phyloP scores from a whole-genome alignment of 139 green algal genomes.

The Picocystis salinarum region DNA sequence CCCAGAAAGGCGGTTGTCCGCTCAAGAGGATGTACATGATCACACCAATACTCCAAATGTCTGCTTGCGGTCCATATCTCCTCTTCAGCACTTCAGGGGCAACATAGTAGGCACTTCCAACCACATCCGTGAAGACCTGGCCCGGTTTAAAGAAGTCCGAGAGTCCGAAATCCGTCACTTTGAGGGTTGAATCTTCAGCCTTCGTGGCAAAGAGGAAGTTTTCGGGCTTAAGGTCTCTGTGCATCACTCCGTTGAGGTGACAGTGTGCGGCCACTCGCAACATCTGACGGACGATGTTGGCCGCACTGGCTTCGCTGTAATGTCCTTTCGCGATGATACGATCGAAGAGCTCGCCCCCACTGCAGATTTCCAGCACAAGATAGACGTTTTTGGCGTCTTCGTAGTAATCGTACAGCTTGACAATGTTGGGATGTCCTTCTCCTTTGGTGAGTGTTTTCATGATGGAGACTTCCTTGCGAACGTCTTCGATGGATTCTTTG shows the following conservation, averaged over 20 bases:
- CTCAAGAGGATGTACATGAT: slow-evolving; percentile 76
- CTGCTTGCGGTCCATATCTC: slow-evolving; percentile 39
- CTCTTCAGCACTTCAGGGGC: slow-evolving; percentile 58
- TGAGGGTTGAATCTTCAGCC: slow-evolving; percentile 15
- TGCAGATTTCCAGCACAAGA: slow-evolving; percentile 59
- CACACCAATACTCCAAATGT: slow-evolving; percentile 64
- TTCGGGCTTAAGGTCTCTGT: slow-evolving; percentile 8
- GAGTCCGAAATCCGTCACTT: slow-evolving; percentile 59
- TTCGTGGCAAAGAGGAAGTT: slow-evolving; percentile 8
- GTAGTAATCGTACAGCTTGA: slow-evolving; percentile 35
- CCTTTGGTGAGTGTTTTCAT: too few relatives aligned
- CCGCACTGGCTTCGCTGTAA: slow-evolving; percentile 5
- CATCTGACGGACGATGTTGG: slow-evolving; percentile 7
- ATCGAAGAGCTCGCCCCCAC: slow-evolving; percentile 65
- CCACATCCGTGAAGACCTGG: slow-evolving; percentile 40
- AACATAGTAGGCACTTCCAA: slow-evolving; percentile 62
- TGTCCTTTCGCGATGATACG: slow-evolving; percentile 38
- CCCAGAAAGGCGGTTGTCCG: slow-evolving; percentile 39
- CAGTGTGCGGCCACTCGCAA: slow-evolving; percentile 29
- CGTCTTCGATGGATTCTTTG: slow-evolving; percentile 83
- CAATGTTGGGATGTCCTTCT: slow-evolving; percentile 23
- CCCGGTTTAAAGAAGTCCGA: slow-evolving; percentile 27
- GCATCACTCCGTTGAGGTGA: slow-evolving; percentile 37
- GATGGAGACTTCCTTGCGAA: slow-evolving; percentile 82
- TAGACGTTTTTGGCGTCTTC: slow-evolving; percentile 30